phyloP scores from a whole-genome alignment of 148 eudicot genomes.

The Vaccinium myrtillus region DNA sequence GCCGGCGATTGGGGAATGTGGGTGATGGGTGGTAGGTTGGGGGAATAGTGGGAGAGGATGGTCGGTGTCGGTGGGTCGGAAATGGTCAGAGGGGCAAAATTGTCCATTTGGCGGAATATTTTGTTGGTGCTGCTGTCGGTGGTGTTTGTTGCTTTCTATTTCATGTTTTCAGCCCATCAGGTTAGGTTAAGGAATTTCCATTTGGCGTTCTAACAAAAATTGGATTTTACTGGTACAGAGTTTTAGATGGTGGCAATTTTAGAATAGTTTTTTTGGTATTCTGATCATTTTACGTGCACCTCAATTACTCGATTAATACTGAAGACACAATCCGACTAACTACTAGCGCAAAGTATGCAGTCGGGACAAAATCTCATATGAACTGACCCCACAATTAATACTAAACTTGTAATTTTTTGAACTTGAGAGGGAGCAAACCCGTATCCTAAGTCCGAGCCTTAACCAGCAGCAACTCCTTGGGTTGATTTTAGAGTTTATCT shows the following conservation, averaged over 20 bases:
- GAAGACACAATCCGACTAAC: not conserved
- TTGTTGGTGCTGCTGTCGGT: not conserved
- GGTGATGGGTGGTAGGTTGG: not conserved
- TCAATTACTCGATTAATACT: not conserved
- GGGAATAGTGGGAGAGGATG: not conserved
- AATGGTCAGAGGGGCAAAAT: not conserved
- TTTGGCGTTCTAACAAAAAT: not conserved
- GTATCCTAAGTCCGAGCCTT: not conserved
- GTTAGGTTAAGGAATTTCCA: not conserved
- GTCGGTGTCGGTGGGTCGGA: conserved; percentile 9
- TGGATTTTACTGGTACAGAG: not conserved
- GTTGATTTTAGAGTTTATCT: not conserved
- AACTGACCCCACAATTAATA: not conserved
- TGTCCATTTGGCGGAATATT: not conserved
- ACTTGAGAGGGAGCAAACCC: not conserved
- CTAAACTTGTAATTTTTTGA: not conserved
- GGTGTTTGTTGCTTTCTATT: not conserved
- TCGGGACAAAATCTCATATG: not conserved
- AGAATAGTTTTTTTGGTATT: not conserved
- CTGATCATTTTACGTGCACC: not conserved
- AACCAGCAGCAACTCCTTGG: not conserved
- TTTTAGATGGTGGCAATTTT: not conserved
- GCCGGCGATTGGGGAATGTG: not conserved
- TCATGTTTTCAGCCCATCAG: not conserved
- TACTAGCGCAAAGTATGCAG: not conserved